phyloP scores from a whole-genome alignment of 768 basidiomycete genomes.

The Tricholoma saponaceum region DNA sequence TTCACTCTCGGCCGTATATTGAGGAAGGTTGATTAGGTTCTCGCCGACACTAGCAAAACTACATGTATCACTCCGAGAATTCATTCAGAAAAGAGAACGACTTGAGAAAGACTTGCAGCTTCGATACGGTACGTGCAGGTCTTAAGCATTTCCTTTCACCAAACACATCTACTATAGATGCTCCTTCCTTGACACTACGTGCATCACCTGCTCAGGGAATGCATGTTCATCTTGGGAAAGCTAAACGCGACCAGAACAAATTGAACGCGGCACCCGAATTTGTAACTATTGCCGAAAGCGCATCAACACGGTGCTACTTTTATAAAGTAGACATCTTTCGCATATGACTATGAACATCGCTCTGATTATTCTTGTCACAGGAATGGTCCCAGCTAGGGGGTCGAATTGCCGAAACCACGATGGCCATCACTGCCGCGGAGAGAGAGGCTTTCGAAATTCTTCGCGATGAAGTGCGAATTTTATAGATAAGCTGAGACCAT shows the following conservation, averaged over 20 bases:
- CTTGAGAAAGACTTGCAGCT: constrained; percentile 53
- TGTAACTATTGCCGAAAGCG: constrained; percentile 54
- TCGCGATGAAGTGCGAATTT: constrained; percentile 52
- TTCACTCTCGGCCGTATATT: not conserved
- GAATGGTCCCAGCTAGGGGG: constrained; percentile 74
- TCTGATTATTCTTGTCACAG: constrained; percentile 28
- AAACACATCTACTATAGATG: constrained; percentile 37
- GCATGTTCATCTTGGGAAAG: constrained; percentile 67
- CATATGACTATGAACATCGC: not conserved
- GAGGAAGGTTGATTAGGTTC: constrained; percentile 43
- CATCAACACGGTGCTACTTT: constrained; percentile 67
- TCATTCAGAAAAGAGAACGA: constrained; percentile 42
- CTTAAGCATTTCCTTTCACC: not conserved
- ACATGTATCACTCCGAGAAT: constrained; percentile 41
- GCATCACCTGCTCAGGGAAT: constrained; percentile 65
- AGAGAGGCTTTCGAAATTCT: constrained; percentile 70
- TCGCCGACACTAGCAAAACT: constrained; percentile 49
- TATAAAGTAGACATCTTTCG: constrained; percentile 40
- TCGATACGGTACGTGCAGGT: constrained; percentile 44
- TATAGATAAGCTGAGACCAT: not conserved
- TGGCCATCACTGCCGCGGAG: constrained; percentile 53
- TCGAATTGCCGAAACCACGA: constrained; percentile 55
- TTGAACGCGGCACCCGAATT: constrained; percentile 49
- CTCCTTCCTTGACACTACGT: constrained; percentile 71
- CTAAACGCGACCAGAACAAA: constrained; percentile 56